A percentile compares a stretch with the other conserved stretches of the same genome.
These are phyloP conservation scores for Somion occarium DNA, from an alignment of 1,284 basidiomycete genomes.

Conservation along the genomic window DNA sequence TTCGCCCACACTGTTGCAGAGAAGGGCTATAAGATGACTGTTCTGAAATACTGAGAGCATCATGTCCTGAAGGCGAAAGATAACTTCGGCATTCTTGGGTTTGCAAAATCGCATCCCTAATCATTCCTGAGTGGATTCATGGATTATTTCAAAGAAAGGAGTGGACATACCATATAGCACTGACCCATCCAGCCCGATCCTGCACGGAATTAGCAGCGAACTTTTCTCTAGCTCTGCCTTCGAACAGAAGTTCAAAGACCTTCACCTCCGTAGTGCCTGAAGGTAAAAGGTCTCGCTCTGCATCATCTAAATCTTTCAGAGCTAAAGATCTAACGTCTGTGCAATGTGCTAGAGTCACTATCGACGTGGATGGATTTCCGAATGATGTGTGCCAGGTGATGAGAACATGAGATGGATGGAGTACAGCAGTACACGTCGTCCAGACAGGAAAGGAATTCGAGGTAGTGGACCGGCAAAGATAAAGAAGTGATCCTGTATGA, in stretches of 20 bases:
- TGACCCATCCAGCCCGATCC: slow-evolving; percentile 67
- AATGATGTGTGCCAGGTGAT: slow-evolving; percentile 42
- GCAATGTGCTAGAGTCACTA: slow-evolving; percentile 47
- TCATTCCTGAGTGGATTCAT: not conserved
- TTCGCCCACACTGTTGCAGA: not conserved
- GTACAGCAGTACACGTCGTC: slow-evolving; percentile 45
- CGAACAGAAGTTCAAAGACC: slow-evolving; percentile 61
- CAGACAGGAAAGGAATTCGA: slow-evolving; percentile 39
- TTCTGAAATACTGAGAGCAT: not conserved
- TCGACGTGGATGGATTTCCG: slow-evolving; percentile 39
- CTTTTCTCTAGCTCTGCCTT: slow-evolving; percentile 44
- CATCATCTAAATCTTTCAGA: slow-evolving; percentile 35
- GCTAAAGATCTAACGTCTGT: slow-evolving; percentile 58
- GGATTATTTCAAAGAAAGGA: not conserved
- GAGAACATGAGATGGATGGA: slow-evolving; percentile 43
- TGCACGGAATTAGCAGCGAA: slow-evolving; percentile 58
- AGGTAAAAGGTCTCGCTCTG: slow-evolving; percentile 38
- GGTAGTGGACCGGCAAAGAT: slow-evolving; percentile 37
- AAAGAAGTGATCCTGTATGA: slow-evolving; percentile 41
- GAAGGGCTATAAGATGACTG: not conserved
- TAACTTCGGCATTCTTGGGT: slow-evolving; percentile 27
- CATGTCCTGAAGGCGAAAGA: slow-evolving; percentile 7
- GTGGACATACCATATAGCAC: slow-evolving; percentile 57
- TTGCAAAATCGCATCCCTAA: slow-evolving; percentile 56
- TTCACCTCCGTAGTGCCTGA: slow-evolving; percentile 35